Base-by-base conservation (phyloP, 2,329 filamentous ascomycete species). In the Paecilomyces sp. region DNA sequence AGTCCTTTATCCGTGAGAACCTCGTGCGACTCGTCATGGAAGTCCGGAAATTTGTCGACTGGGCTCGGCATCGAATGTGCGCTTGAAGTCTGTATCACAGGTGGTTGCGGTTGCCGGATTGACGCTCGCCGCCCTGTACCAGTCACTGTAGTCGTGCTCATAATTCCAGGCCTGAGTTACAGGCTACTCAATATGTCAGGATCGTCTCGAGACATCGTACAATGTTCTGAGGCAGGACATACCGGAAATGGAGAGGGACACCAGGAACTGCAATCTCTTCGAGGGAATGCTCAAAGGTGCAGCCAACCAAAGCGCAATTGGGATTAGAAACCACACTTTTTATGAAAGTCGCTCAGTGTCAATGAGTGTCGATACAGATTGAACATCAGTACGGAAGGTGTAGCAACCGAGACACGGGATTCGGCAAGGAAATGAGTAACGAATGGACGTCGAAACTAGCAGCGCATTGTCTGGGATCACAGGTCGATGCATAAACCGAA, bases 41-140 rank as follows among this genome's bases (percentile, higher is more conserved):
- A 76, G 1, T 73, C 69, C 52, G 77, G 77, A 57, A 80, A 80
- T 59, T 77, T 73, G 63, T 80, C 77, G 59, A 73, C 62, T 52
- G 71, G 72, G 56, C 68, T 75, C 41, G 62, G 72, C 64, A 68
- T 68, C 25, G 67, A 62, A 58, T 75, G 72, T n/a, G 68, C 60
- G 57, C 57, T 66, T 11, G 70, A 62, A 22, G 66, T 58, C 36
- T 67, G 70, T 22, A 64, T 67, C 58, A 69, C 66, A n/a, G 68
- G 64, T 59, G 72, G 69, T 60, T 74, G 72, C 33, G 70, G 56
- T 61, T 74, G 74, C 62, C 70, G 70, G 64, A 74, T 70, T 41
- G 74, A 76, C 56, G 74, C 64, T 59, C 70, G 73, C 68, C 72
- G 73, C 57, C 72, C 74, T 63, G 74, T 71, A 52, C 72, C 73